Conservation (phyloP, 1,139 yeast genomes). For the Scheffersomyces cryptocercus region DNA sequence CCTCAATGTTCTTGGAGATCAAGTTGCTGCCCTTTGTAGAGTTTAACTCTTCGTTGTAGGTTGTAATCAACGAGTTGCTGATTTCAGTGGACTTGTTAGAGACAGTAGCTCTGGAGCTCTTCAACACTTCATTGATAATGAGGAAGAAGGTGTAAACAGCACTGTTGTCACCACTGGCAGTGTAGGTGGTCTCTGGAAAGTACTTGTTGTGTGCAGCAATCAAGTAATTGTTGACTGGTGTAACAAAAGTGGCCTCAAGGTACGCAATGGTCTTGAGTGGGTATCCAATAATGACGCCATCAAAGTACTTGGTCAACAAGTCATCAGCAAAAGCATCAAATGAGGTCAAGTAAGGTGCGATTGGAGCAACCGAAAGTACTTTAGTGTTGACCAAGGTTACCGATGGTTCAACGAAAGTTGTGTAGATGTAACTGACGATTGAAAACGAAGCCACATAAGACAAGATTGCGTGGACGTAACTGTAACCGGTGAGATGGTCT, state of each 20-base stretch:
- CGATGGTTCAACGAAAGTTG: constrained; percentile 17
- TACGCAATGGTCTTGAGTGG: constrained; percentile 17
- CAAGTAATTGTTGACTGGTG: constrained; percentile 30
- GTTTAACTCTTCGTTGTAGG: constrained; percentile 36
- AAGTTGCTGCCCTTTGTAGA: background rate
- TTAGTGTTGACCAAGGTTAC: constrained; percentile 21
- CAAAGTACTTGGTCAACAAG: constrained; percentile 17
- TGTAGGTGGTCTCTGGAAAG: constrained; percentile 31
- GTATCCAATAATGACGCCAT: constrained; percentile 11
- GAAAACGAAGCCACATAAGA: constrained; percentile 28
- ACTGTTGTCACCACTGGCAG: constrained; percentile 15
- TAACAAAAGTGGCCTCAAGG: constrained; percentile 26
- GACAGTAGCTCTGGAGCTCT: constrained; percentile 27
- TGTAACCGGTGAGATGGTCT: constrained; percentile 35
- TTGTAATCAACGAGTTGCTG: constrained; percentile 32
- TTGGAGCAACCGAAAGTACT: constrained; percentile 16
- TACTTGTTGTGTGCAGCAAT: constrained; percentile 31
- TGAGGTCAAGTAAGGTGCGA: constrained; percentile 23
- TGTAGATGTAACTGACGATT: constrained; percentile 23
- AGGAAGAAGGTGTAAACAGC: constrained; percentile 31
- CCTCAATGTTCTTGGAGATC: constrained; percentile 27
- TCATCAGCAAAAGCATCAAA: constrained; percentile 31
- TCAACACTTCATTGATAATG: constrained; percentile 31
- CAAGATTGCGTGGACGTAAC: constrained; percentile 24
- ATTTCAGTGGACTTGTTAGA: constrained; percentile 31